Base-by-base conservation (phyloP, 768 basidiomycete genomes). In the Trametes meyenii region DNA sequence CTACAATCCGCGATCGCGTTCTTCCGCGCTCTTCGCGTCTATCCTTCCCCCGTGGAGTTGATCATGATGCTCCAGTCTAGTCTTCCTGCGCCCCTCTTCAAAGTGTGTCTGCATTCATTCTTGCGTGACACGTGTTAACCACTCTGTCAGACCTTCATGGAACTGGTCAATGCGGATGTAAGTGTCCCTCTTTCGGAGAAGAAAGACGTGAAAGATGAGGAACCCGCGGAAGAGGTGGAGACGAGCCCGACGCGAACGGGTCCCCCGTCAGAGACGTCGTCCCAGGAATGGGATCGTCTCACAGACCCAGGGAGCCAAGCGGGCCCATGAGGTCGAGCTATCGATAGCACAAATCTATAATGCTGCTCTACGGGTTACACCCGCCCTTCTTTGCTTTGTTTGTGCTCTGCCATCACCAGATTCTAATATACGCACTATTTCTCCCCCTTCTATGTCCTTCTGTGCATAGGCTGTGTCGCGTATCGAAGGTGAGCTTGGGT, bases 61-160 rank as follows among this genome's bases (percentile, higher is more conserved):
- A 89, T 99, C 69, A 85, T 90, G 74, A 96, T 98, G 63, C 96
- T 97, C 70, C 88, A 98, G 77, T 90, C 90, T 76, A 95, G 94
- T 36, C 86, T 96, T 33, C 90, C 93, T 2, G 82, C 84, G 26
- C 81, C 86, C 39, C 79, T 94, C 50, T 93, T 94, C 78, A 90
- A 92, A 78, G 89, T 88, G 57, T 35, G 77, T 74, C 3, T 11
- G 13, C 23, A 24, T 35, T 14, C 33, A 16, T 24, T 16, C 23
- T 13, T 45, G n/a, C 21, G n/a, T 48, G 50, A 43, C 23, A 26
- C 23, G 21, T 24, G 67, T 65, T 57, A 45, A 59, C 29, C 43
- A 24, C 21, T 14, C 3, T 45, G 1, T 4, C 64, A 88, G 85
- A 75, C 90, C 62, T 81, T 96, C 54, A 85, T 94, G 82, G 86